Base-by-base conservation (phyloP, 257 asterid species). In the Nicotiana noctiflora region DNA sequence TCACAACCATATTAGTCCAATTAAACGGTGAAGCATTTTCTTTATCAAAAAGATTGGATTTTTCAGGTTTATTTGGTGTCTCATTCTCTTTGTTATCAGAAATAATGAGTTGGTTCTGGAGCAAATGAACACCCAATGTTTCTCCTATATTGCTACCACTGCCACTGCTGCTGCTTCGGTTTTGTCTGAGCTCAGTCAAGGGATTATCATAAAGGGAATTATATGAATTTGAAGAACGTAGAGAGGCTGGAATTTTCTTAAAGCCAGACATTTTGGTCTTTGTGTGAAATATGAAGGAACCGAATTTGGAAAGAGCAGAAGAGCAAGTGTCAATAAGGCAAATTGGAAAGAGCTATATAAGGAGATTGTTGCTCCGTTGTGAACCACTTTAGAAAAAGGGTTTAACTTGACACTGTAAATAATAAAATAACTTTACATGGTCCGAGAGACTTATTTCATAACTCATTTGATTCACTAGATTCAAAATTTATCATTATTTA, bases 141-240 rank as follows among this genome's bases (percentile, higher is more conserved):
- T 64, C 82, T 27, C 51, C 61, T 19, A 46, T 34, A 59, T 29
- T 29, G 76, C 55, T 18, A 25, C 75, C 76, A 21, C 80, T 64
- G 11, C 63, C 87, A 46, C 84, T 87, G 59, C 88, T 88, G 52
- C 84, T 56, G 87, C 87, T 85, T 31, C 92, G 88, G 83, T 76
- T 82, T 81, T 84, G 91, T 18, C 84, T 86, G 75, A 70, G 85
- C 62, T 90, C 95, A 27, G 81, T 91, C 49, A 95, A 91, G 19
- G 98, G 97, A 59, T 87, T 91, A 56, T 91, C 90, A 80, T 88
- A 88, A 15, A 87, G 83, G 8, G 97, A 90, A 52, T 90, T 85
- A 86, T 85, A 88, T 0, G 92, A 90, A 60, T 82, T 87, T 0
- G 93, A 90, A 25, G 91, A 83, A 25, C 90, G 89, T 5, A 88